Evolutionary conservation across 345 rosid species (phyloP), one percentile per base, ranked within the genome.

Genomic region (Eucalyptus lansdowneana): DNA sequence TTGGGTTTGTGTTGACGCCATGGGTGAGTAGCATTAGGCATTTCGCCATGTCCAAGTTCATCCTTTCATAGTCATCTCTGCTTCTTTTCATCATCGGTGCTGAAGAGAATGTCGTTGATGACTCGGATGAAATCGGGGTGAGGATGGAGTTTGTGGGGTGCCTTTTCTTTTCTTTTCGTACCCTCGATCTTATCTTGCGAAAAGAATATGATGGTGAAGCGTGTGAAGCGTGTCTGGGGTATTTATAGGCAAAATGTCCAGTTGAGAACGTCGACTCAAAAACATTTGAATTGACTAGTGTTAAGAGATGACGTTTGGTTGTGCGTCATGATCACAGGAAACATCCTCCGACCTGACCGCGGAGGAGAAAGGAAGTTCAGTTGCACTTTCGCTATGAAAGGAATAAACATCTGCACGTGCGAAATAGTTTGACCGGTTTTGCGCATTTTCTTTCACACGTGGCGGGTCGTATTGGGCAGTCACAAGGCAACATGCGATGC

Each of bases 21-120:
- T 50, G 90, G 7, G 92, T 90, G 21, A 93, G 83, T 2, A 93
- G 44, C 87, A 91, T 92, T 94, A 97, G 92, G 87, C 96, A 96
- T 15, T 88, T 94, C 17, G 96, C 97, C 91, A 93, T 92, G 88
- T 93, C 92, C 87, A 91, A n/a, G 56, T 53, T 86, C 16, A 42
- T 91, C 50, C 56, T 69, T 83, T 87, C 94, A 2, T 14, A 53
- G 19, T 90, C 89, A 76, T 90, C 92, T 89, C 91, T 94, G 51
- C 76, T 91, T 93, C 93, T 95, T 93, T 94, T 94, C 95, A 93
- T 93, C n/a, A 50, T 67, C 13, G 47, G 58, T 3, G 8, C 34
- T 31, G 24, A 80, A 80, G 47, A 42, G 29, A 25, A 34, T 15
- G 31, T 56, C 31, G 24, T 87, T 17, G 50, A 60, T n/a, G 80